Conservation (phyloP, 225 moss, liverwort and hornwort species). For the Pleurozium schreberi region DNA sequence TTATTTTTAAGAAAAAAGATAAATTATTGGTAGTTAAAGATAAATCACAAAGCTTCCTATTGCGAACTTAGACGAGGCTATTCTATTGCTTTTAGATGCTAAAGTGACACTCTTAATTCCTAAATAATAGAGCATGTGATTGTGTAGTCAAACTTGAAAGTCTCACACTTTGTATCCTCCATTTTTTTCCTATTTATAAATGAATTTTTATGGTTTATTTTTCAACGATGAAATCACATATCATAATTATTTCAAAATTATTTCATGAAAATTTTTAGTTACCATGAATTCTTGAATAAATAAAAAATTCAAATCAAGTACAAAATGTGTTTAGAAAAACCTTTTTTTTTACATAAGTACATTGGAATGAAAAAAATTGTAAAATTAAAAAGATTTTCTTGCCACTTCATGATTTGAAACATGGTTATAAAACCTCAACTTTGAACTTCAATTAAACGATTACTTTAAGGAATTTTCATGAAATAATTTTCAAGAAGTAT, state of each 20-base stretch:
- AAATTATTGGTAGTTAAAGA: background rate
- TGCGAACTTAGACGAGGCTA: fast-evolving
- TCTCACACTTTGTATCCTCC: fast-evolving
- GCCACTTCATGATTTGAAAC: background rate
- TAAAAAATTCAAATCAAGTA: background rate
- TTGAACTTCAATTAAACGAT: background rate
- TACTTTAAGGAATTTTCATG: background rate
- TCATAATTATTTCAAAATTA: too few species aligned
- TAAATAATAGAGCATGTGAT: fast-evolving
- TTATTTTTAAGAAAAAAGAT: background rate
- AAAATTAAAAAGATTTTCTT: too few species aligned
- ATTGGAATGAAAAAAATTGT: too few species aligned
- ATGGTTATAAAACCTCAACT: background rate
- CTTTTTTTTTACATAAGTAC: too few species aligned
- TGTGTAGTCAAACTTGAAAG: background rate
- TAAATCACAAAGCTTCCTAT: background rate
- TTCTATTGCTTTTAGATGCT: too few species aligned
- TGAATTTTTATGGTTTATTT: background rate
- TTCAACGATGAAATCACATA: background rate
- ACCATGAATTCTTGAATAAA: background rate
- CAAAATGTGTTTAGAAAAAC: fast-evolving
- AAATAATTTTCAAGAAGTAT: too few species aligned
- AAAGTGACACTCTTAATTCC: fast-evolving
- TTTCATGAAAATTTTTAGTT: background rate
- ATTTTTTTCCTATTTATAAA: background rate